Evolutionary conservation across 345 rosid species (phyloP).

Genomic region (Ceriops decandra): DNA sequence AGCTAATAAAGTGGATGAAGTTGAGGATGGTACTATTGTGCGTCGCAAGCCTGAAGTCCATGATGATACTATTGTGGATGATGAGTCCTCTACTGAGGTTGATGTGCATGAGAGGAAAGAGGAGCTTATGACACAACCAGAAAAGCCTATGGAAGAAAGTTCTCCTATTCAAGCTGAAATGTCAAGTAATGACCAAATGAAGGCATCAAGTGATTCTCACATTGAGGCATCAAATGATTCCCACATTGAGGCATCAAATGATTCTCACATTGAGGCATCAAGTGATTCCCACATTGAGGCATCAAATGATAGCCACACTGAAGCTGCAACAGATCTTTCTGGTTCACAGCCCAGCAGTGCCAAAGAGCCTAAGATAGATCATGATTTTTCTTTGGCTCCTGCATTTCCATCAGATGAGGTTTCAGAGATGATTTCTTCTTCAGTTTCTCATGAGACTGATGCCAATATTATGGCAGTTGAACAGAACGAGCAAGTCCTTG

Average conservation of each 20-base stretch:
- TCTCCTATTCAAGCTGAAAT: conserved; percentile 38
- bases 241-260: conserved; percentile 7
- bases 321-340: conserved; percentile 25
- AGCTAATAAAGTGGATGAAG: conserved; percentile 34
- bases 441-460: conserved; percentile 34
- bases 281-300: conserved; percentile 10
- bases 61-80: conserved; percentile 19
- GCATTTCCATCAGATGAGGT: conserved; percentile 41
- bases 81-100: conserved; percentile 32
- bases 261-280: conserved; percentile 2
- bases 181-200: conserved; percentile 21
- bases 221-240: conserved; percentile 14
- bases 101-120: conserved; percentile 33
- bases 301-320: conserved; percentile 15
- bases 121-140: conserved; percentile 33
- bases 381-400: conserved; percentile 32
- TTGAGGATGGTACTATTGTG: conserved; percentile 25
- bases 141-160: conserved; percentile 34
- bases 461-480: conserved; percentile 22
- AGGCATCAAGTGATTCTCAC: conserved; percentile 1
- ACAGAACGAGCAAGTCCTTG: conserved; percentile 36
- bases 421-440: conserved; percentile 39
- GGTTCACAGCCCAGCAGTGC: conserved; percentile 25
- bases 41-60: too few relatives aligned
- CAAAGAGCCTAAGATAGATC: conserved; percentile 34